phyloP scores from a whole-genome alignment of 345 rosid genomes.

The Dovyalis caffra region DNA sequence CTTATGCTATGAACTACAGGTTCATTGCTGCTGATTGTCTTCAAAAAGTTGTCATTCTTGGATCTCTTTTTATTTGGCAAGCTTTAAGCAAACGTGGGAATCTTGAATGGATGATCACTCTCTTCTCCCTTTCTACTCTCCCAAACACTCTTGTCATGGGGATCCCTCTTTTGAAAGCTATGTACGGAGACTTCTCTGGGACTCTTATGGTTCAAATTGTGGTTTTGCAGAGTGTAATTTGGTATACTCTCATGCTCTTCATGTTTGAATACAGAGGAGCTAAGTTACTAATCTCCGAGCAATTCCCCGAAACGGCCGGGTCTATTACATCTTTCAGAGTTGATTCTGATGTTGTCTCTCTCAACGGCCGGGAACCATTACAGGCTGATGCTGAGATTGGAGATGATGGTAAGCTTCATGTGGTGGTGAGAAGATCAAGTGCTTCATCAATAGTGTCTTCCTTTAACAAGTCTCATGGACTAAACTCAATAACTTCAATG shows the following conservation, averaged over 20 bases:
- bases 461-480: constrained; percentile 58
- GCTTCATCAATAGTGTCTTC: constrained; percentile 67
- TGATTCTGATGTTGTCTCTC: constrained; percentile 73
- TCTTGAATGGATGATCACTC: constrained; percentile 80
- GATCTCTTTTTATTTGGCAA: constrained; percentile 72
- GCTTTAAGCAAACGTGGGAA: constrained; percentile 49
- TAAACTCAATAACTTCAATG: constrained; percentile 48
- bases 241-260: too few species aligned
- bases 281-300: constrained; percentile 64
- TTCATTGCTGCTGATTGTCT: constrained; percentile 83
- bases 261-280: constrained; percentile 84
- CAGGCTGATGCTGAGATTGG: constrained; percentile 83
- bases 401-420: constrained; percentile 82
- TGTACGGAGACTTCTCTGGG: constrained; percentile 88
- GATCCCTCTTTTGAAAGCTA: constrained; percentile 74
- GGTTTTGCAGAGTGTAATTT: too few species aligned
- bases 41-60: constrained; percentile 67
- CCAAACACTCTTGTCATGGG: constrained; percentile 91
- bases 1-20: too few species aligned
- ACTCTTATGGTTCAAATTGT: too few species aligned
- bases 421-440: constrained; percentile 56
- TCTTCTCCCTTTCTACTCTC: constrained; percentile 74
- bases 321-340: constrained; percentile 75
- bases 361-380: constrained; percentile 71
- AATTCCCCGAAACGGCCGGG: constrained; percentile 80